Evolutionary conservation across 2,329 filamentous ascomycete genomes (phyloP), one percentile per base, ranked within the genome.

Genomic region (Colletotrichum brevisporum): DNA sequence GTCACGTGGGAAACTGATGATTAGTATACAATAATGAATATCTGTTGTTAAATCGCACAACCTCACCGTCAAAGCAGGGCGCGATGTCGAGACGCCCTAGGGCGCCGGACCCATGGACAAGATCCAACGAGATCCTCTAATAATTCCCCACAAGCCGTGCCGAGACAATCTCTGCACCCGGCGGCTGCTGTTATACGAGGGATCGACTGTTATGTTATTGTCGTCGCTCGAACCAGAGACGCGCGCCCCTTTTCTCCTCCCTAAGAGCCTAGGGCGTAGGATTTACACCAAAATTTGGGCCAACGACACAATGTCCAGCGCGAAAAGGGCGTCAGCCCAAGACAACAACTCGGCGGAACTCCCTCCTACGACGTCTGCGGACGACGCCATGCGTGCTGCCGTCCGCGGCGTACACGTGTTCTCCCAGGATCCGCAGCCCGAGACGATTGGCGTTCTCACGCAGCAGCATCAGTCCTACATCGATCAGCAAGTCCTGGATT

Each of bases 401-500:
- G 56, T 43, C 43, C 43, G n/a, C 10, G 27, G 43, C 27, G 56
- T 43, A 26, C 43, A 10, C 10, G 21, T n/a, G 27, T 41, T 27
- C 18, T 31, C 31, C 24, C 57, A 27, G 4, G 24, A 18, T 6
- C 26, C 47, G 21, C 13, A 41, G 27, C 27, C 6, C 6, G 9
- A 43, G 16, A 50, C 47, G 47, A 52, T 5, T 9, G 2, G 18
- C 9, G 4, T 18, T 5, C 24, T 52, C 57, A 62, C 3, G 39
- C 39, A 50, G 2, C 47, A 13, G 4, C 47, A 54, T n/a, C 50
- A 53, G 50, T 43, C 59, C 2, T 53, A 54, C 5, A 36, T 62
- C 26, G 50, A 62, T 6, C 59, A 62, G 21, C 31, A 27, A 16
- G 39, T 54, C 31, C 50, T 62, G 21, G 59, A 62, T 47, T 62